These are phyloP conservation scores for Eucommia ulmoides DNA, from an alignment of 257 asterid genomes.

Conservation along the genomic window DNA sequence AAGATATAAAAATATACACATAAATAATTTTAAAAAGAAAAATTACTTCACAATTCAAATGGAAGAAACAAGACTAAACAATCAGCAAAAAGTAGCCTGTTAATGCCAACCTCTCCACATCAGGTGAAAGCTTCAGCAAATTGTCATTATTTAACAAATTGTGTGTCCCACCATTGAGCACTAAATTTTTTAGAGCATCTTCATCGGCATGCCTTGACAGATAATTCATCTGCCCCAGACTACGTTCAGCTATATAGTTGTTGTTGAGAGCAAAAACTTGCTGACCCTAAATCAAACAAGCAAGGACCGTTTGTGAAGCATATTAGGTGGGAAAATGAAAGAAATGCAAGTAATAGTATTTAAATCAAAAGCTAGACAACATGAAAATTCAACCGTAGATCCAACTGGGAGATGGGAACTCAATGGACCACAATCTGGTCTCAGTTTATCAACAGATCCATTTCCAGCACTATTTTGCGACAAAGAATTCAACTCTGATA, in stretches of 20 bases:
- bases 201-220: slow-evolving; percentile 32
- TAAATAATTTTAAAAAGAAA: too few species aligned
- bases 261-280: slow-evolving; percentile 34
- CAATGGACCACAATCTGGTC: slow-evolving; percentile 28
- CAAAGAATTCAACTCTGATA: slow-evolving; percentile 51
- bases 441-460: slow-evolving; percentile 31
- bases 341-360: background rate
- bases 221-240: slow-evolving; percentile 26
- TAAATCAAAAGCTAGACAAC: background rate
- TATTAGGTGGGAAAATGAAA: background rate
- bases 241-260: slow-evolving; percentile 34
- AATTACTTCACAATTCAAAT: background rate
- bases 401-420: slow-evolving; percentile 41
- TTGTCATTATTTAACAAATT: slow-evolving; percentile 20
- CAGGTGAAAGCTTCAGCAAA: slow-evolving; percentile 23
- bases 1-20: too few species aligned
- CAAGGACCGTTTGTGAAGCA: too few species aligned
- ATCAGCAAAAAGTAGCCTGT: slow-evolving; percentile 7
- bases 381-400: slow-evolving; percentile 36
- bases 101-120: slow-evolving; percentile 43
- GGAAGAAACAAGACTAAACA: slow-evolving; percentile 3
- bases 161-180: slow-evolving; percentile 27
- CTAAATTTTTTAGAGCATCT: slow-evolving; percentile 21
- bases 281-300: slow-evolving; percentile 35
- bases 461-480: slow-evolving; percentile 46